phyloP scores from a whole-genome alignment of 768 basidiomycete species.

The Kwoniella pini region DNA sequence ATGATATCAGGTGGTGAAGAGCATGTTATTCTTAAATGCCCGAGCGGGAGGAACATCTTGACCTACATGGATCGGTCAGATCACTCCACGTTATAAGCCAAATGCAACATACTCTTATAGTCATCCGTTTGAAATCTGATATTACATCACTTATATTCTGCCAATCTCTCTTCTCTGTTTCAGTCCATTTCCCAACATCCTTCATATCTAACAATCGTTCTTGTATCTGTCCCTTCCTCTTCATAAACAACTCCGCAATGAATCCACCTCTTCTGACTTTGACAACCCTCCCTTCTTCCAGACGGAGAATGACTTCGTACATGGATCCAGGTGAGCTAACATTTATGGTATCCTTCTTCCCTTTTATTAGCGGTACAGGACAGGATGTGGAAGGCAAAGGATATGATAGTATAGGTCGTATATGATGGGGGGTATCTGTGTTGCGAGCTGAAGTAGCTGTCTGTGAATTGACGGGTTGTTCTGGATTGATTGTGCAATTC shows the following conservation, averaged over 20 bases:
- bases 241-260: neutral
- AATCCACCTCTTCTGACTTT: constrained; percentile 4
- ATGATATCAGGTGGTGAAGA: constrained; percentile 43
- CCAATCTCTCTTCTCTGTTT: constrained; percentile 30
- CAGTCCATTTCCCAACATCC: constrained; percentile 17
- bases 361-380: constrained; percentile 17
- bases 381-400: constrained; percentile 25
- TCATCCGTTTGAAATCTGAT: constrained; percentile 30
- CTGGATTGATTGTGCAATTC: too few species aligned
- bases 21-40: constrained; percentile 36
- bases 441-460: too few species aligned
- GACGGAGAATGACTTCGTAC: neutral
- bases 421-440: too few species aligned
- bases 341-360: constrained; percentile 18
- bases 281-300: neutral
- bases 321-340: neutral
- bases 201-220: neutral
- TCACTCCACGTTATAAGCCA: neutral
- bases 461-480: too few species aligned
- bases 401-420: constrained; percentile 15
- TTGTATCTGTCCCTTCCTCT: neutral
- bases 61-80: constrained; percentile 17
- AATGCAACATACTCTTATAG: constrained; percentile 29
- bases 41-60: constrained; percentile 35
- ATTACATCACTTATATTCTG: constrained; percentile 19